Base-by-base conservation (phyloP, 1,139 yeast genomes). In the Hansenula lynferdii region DNA sequence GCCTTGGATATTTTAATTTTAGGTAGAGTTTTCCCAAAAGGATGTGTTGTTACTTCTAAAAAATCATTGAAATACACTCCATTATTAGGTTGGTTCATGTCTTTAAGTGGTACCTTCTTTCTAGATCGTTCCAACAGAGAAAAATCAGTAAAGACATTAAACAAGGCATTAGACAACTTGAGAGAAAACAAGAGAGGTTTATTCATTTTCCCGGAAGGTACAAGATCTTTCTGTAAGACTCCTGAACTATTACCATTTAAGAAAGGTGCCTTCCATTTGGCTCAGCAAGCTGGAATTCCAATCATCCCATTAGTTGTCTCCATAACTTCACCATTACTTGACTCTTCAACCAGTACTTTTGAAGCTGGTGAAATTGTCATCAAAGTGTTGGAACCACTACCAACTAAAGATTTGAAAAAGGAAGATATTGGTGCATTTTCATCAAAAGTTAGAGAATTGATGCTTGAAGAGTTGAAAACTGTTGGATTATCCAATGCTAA, bases 201-300 rank as follows among this genome's bases (percentile, higher is more conserved):
- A 29, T 90, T 81, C 69, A 76, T 90, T 65, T 90, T 86, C 70
- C 96, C 97, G 15, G 96, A 90, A 61, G 99, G 99, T 19, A 94
- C 98, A 2, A 77, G 99, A 60, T 86, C 97, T 0, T 85, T 80
- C 46, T 62, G 83, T 14, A 66, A 75, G 20, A 70, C 70, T 32
- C 81, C 95, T 37, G 79, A 72, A 10, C 65, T 94, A 60, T 69
- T 86, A 40, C 95, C 96, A 1, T 86, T 92, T 64, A 92, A 92
- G 62, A 94, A 94, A 59, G 99, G 99, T 36, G 97, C 97, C 0
- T 94, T 94, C 77, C 96, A 92, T 62, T 73, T 92, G 55, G 98
- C 99, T 11, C 84, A 84, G 45, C 95, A 90, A 62, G 96, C 96
- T 4, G 79, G 78, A 30, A 79, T 92, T 26, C 97, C 97, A 19